Evolutionary conservation across 345 rosid genomes (phyloP).

Genomic region (Hypericum androsaemum): DNA sequence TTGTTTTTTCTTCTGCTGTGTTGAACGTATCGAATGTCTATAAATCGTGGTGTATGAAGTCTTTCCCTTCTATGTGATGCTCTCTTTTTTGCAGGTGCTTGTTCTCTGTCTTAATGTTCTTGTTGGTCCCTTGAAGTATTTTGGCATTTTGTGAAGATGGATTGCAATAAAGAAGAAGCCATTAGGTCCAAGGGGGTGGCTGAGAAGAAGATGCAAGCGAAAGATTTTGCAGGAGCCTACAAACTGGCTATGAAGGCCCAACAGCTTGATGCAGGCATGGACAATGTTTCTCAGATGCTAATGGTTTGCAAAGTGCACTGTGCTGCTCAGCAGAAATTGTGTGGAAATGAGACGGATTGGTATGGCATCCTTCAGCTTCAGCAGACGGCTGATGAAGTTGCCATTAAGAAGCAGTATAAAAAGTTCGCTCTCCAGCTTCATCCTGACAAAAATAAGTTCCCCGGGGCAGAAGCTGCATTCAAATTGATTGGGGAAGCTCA

Average conservation of each 20-base stretch:
- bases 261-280: constrained; percentile 48
- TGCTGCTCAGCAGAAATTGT: constrained; percentile 42
- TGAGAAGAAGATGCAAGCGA: constrained; percentile 45
- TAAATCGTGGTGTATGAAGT: no score
- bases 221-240: constrained; percentile 56
- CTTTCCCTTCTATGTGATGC: no score
- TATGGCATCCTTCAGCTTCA: constrained; percentile 73
- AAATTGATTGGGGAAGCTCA: constrained; percentile 84
- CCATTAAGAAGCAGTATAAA: constrained; percentile 77
- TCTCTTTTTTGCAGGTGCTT: neutral
- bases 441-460: constrained; percentile 84
- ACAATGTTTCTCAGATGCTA: constrained; percentile 52
- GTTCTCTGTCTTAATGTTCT: neutral
- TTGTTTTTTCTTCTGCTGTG: no score
- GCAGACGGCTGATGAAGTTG: constrained; percentile 44
- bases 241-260: constrained; percentile 58
- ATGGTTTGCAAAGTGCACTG: constrained; percentile 85
- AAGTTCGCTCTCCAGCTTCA: constrained; percentile 81
- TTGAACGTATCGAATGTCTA: no score
- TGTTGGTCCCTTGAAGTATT: constrained; percentile 2
- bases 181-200: constrained; percentile 62
- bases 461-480: constrained; percentile 93
- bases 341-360: constrained; percentile 75
- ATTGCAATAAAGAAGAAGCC: constrained; percentile 90
- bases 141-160: constrained; percentile 31